A percentile compares a stretch with the other conserved stretches of the same genome.
phyloP scores from a whole-genome alignment of 23 red algal genomes.

The Gracilaria gracilis region DNA sequence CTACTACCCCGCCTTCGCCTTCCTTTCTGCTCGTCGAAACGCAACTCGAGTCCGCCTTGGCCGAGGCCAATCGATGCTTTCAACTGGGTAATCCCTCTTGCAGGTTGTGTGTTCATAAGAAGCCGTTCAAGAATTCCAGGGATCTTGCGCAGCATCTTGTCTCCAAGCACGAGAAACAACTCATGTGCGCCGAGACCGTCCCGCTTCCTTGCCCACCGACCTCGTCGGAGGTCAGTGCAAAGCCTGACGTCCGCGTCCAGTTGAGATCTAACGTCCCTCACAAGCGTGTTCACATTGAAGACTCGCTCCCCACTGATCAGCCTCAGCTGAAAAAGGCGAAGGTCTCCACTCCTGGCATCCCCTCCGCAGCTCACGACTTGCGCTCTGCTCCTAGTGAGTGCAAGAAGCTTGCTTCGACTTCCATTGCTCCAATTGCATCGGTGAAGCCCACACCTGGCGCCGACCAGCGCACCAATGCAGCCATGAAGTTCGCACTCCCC shows the following conservation, averaged over 20 bases:
- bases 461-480: too few relatives aligned
- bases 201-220: constrained; percentile 8
- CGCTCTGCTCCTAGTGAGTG: too few relatives aligned
- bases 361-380: neutral
- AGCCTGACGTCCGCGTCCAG: neutral
- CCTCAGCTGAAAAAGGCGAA: constrained; percentile 16
- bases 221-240: constrained; percentile 27
- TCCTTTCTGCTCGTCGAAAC: constrained; percentile 25
- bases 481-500: too few relatives aligned
- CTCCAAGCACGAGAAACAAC: constrained; percentile 14
- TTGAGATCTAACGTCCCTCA: neutral
- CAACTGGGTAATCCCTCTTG: constrained; percentile 15
- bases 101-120: neutral
- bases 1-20: constrained; percentile 17
- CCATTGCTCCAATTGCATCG: too few relatives aligned
- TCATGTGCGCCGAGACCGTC: constrained; percentile 23
- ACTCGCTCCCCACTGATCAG: neutral
- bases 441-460: too few relatives aligned
- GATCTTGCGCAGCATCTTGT: constrained; percentile 38
- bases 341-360: neutral
- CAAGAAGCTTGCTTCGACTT: too few relatives aligned
- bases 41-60: constrained; percentile 27
- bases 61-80: constrained; percentile 32
- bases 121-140: constrained; percentile 25
- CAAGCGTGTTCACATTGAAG: constrained; percentile 4